These are phyloP conservation scores for Sordaria brevicollis DNA, from an alignment of 495 filamentous ascomycete genomes.

Conservation along the genomic window DNA sequence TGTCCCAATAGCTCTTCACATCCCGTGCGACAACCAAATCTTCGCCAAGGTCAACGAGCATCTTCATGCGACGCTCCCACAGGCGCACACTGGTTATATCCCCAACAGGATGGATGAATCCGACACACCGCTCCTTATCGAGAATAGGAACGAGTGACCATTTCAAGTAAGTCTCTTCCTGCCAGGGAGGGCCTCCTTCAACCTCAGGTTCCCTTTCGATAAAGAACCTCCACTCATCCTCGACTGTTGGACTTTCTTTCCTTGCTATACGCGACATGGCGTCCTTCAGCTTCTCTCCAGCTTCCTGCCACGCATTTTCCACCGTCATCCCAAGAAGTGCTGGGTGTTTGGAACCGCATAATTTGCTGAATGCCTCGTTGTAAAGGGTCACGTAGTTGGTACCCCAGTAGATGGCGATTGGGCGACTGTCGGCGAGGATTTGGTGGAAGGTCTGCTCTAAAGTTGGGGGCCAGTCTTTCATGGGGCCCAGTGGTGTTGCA, in stretches of 20 bases:
- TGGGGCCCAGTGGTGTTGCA: conserved; percentile 48
- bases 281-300: conserved; percentile 24
- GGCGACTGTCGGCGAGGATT: conserved; percentile 55
- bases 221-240: conserved; percentile 30
- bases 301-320: conserved; percentile 23
- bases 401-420: conserved; percentile 45
- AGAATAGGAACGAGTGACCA: conserved; percentile 53
- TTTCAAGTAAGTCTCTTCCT: conserved; percentile 54
- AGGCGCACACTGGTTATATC: conserved; percentile 26
- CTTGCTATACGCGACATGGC: conserved; percentile 15
- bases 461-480: conserved; percentile 44
- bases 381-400: conserved; percentile 32
- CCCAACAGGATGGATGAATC: conserved; percentile 23
- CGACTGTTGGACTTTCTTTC: conserved; percentile 12
- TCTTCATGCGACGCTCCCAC: conserved; percentile 30
- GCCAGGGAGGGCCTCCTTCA: conserved; percentile 28
- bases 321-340: conserved; percentile 27
- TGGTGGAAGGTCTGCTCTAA: conserved; percentile 49
- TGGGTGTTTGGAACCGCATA: conserved; percentile 28
- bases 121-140: conserved; percentile 39
- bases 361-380: conserved; percentile 34
- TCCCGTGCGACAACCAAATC: conserved; percentile 20
- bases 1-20: conserved; percentile 26
- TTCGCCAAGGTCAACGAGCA: conserved; percentile 27
- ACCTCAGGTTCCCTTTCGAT: conserved; percentile 31